Percentiles rank a stretch among this genome's conserved stretches.
These are phyloP conservation scores for Globisporangium iwayamae DNA, from an alignment of 352 stramenopile genomes.

Conservation along the genomic window DNA sequence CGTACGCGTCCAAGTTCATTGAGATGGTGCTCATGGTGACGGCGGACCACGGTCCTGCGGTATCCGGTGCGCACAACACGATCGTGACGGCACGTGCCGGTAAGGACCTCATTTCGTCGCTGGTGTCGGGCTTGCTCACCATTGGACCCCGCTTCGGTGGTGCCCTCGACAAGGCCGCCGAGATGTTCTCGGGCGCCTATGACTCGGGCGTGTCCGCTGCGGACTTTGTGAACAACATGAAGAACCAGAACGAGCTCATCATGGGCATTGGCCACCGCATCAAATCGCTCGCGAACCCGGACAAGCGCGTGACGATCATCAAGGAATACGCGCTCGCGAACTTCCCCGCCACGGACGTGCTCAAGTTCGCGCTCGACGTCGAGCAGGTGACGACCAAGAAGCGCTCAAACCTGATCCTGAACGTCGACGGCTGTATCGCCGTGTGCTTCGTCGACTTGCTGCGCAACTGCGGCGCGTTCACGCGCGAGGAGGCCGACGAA, in stretches of 20 bases:
- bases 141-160: slow-evolving; percentile 96
- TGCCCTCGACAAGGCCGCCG: slow-evolving; percentile 92
- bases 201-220: slow-evolving; percentile 85
- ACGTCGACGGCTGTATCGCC: slow-evolving; percentile 96
- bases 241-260: slow-evolving; percentile 94
- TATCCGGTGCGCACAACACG: slow-evolving; percentile 96
- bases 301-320: slow-evolving; percentile 96
- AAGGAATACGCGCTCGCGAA: slow-evolving; percentile 94
- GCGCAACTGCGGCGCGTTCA: slow-evolving; percentile 89
- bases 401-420: slow-evolving; percentile 96
- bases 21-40: slow-evolving; percentile 98
- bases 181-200: slow-evolving; percentile 90
- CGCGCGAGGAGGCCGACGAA: slow-evolving; percentile 90
- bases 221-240: slow-evolving; percentile 95
- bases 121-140: slow-evolving; percentile 94
- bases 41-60: slow-evolving; percentile 94
- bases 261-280: slow-evolving; percentile 97
- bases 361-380: slow-evolving; percentile 95
- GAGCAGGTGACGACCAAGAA: slow-evolving; percentile 97
- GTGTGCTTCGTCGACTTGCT: slow-evolving; percentile 97
- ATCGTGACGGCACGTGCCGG: slow-evolving; percentile 93
- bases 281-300: slow-evolving; percentile 94
- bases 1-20: slow-evolving; percentile 94
- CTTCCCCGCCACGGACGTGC: slow-evolving; percentile 92
- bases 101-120: slow-evolving; percentile 96